phyloP scores from a whole-genome alignment of 352 stramenopile species.

The Phytophthora syringae region DNA sequence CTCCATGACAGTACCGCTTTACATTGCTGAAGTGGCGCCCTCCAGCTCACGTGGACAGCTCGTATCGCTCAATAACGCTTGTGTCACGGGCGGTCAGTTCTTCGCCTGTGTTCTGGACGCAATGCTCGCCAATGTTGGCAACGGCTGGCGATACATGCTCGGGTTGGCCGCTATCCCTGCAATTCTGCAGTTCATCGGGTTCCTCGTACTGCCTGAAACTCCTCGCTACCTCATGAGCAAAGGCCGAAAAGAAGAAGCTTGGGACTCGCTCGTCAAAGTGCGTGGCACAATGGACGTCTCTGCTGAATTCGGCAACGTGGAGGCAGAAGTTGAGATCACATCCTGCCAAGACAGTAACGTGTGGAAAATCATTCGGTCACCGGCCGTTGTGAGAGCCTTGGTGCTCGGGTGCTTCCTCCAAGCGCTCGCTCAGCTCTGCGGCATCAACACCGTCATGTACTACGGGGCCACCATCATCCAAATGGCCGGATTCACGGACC shows the following conservation, averaged over 20 bases:
- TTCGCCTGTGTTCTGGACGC: conserved; percentile 73
- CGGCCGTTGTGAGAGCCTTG: conserved; percentile 34
- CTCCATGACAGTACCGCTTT: conserved; percentile 82
- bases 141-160: conserved; percentile 86
- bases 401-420: conserved; percentile 65
- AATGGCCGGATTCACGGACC: conserved; percentile 74
- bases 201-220: conserved; percentile 70
- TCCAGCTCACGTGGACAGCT: conserved; percentile 66
- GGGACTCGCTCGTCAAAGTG: conserved; percentile 61
- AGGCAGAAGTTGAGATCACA: conserved; percentile 54
- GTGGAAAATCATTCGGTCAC: conserved; percentile 34
- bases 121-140: conserved; percentile 47
- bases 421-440: conserved; percentile 52
- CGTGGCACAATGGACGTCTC: conserved; percentile 65
- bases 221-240: conserved; percentile 72
- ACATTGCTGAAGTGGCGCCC: conserved; percentile 80
- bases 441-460: conserved; percentile 90
- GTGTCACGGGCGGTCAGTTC: conserved; percentile 80
- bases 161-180: conserved; percentile 71
- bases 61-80: conserved; percentile 80
- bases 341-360: conserved; percentile 32
- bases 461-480: conserved; percentile 82
- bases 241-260: conserved; percentile 55
- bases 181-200: conserved; percentile 72
- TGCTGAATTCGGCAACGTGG: conserved; percentile 66